Evolutionary conservation across 2,329 filamentous ascomycete genomes (phyloP).

Genomic region (Fusarium keratoplasticum): DNA sequence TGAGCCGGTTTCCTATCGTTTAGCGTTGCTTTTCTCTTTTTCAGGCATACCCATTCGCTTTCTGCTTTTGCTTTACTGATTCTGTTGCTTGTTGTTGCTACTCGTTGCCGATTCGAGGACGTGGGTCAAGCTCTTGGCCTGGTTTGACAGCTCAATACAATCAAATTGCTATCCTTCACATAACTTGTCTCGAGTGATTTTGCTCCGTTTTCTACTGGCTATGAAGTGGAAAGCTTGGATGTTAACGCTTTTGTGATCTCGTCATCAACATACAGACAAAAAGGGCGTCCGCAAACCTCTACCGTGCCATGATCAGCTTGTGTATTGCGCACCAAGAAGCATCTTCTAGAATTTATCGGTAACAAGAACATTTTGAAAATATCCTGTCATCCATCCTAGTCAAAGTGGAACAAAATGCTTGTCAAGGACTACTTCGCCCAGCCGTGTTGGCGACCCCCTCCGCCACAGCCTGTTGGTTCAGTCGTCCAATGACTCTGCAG

Average conservation of each 20-base stretch:
- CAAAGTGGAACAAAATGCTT: not conserved
- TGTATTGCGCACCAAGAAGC: not conserved
- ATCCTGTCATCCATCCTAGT: not conserved
- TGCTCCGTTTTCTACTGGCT: not conserved
- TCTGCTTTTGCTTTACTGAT: not conserved
- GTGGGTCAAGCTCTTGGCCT: not conserved
- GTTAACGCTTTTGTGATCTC: not conserved
- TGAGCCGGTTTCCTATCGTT: not conserved
- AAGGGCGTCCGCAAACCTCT: not conserved
- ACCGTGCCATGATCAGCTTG: not conserved
- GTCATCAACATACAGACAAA: not conserved
- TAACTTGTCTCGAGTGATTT: not conserved
- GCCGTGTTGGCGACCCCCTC: not conserved
- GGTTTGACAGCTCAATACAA: not conserved
- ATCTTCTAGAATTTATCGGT: not conserved
- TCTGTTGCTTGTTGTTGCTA: not conserved
- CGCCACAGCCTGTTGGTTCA: not conserved
- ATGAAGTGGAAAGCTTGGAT: not conserved
- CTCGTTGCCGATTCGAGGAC: not conserved
- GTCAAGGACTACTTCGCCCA: not conserved
- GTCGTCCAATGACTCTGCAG: not conserved
- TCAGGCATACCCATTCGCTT: not conserved
- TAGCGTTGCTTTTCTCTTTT: not conserved
- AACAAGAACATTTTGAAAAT: not conserved
- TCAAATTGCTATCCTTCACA: not conserved